A percentile compares a stretch with the other conserved stretches of the same genome.
These are phyloP conservation scores for Boletus tomentosulus DNA, from an alignment of 768 basidiomycete genomes.

Conservation along the genomic window DNA sequence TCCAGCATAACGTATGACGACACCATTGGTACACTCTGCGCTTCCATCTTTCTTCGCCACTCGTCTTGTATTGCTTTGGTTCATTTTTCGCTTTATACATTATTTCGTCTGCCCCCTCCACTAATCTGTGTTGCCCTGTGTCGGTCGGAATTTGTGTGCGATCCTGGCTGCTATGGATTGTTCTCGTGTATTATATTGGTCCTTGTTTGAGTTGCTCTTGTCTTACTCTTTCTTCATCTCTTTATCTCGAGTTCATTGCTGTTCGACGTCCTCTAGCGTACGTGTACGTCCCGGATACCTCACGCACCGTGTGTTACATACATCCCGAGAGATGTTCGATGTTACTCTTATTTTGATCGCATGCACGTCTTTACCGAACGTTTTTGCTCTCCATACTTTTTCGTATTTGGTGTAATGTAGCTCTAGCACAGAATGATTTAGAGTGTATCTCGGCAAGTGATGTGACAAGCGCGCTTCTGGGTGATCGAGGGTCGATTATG, in stretches of 20 bases:
- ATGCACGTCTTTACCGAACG: background rate
- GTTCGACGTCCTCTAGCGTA: background rate
- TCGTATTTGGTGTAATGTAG: background rate
- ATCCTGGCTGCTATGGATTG: conserved; percentile 4
- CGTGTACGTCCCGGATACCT: background rate
- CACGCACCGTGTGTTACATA: background rate
- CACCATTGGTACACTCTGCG: background rate
- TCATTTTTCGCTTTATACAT: background rate
- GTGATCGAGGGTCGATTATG: background rate
- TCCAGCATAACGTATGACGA: conserved; percentile 14
- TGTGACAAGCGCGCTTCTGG: no score
- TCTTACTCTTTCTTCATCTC: background rate
- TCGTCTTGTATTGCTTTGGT: background rate
- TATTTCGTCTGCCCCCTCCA: background rate
- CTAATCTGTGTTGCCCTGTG: background rate
- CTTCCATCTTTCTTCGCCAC: background rate
- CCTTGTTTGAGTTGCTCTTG: background rate
- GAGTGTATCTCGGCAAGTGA: background rate
- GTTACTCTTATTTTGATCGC: background rate
- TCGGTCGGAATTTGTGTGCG: background rate
- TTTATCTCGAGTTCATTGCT: background rate
- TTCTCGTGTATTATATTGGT: conserved; percentile 13
- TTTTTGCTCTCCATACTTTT: background rate
- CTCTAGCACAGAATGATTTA: background rate
- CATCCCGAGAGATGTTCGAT: no score